Evolutionary conservation across 1,284 basidiomycete species (phyloP).

Genomic region (Ceraceosorus bombacis): DNA sequence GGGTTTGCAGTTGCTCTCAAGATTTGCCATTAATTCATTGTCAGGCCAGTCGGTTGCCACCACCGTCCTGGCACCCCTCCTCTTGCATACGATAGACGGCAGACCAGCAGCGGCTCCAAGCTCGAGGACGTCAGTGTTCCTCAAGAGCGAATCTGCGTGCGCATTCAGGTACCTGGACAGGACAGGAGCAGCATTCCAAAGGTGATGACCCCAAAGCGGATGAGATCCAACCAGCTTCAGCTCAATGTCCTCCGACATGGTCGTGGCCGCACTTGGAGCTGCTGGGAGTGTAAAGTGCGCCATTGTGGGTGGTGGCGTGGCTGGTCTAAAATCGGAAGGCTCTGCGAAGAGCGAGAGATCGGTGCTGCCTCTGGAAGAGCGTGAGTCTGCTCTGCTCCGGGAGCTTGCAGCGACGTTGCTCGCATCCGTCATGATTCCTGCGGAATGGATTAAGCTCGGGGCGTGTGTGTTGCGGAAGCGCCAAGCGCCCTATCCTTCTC

Average conservation of each 20-base stretch:
- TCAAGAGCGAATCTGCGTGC: conserved; percentile 51
- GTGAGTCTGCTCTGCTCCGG: too few relatives aligned
- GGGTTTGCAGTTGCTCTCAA: conserved; percentile 61
- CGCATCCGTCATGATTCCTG: too few relatives aligned
- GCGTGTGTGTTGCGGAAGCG: too few relatives aligned
- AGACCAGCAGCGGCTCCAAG: conserved; percentile 87
- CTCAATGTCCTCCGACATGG: too few relatives aligned
- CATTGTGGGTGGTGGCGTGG: conserved; percentile 38
- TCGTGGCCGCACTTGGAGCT: too few relatives aligned
- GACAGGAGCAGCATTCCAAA: conserved; percentile 58
- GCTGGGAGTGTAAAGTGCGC: conserved; percentile 25
- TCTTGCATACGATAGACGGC: conserved; percentile 65
- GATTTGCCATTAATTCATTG: conserved; percentile 65
- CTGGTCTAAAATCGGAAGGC: conserved; percentile 40
- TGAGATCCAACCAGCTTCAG: conserved; percentile 77
- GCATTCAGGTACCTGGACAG: conserved; percentile 47
- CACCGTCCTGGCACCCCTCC: conserved; percentile 53
- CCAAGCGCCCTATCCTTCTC: too few relatives aligned
- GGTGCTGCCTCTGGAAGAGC: too few relatives aligned
- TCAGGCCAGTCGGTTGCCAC: conserved; percentile 92
- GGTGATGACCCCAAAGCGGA: conserved; percentile 81
- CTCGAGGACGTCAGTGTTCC: conserved; percentile 62
- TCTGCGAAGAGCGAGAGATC: conserved; percentile 32
- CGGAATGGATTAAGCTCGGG: too few relatives aligned
- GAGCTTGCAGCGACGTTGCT: too few relatives aligned